phyloP scores from a whole-genome alignment of 345 rosid species.

The Nasturtium officinale region DNA sequence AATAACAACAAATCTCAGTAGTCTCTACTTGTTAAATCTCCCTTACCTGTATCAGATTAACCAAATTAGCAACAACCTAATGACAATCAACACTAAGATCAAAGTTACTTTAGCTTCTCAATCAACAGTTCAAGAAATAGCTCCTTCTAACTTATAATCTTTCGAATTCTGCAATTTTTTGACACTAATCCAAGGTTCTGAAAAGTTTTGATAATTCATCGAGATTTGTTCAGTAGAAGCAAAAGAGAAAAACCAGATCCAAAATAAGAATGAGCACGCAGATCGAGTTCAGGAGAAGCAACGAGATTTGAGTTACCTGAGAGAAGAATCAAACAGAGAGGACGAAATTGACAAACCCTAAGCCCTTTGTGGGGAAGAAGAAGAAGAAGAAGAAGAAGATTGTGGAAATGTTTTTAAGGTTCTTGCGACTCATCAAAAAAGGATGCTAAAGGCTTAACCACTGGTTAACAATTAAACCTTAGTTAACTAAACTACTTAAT shows the following conservation, averaged over 20 bases:
- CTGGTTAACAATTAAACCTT: no score
- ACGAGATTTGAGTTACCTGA: constrained; percentile 30
- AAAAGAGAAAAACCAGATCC: constrained; percentile 33
- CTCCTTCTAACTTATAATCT: not conserved
- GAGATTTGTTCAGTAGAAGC: constrained; percentile 5
- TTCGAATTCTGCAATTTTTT: not conserved
- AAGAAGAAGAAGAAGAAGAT: constrained; percentile 31
- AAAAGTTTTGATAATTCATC: not conserved
- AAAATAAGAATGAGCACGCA: not conserved
- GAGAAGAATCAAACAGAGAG: constrained; percentile 30
- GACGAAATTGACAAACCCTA: constrained; percentile 32
- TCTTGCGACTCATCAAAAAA: no score
- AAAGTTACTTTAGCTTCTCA: not conserved
- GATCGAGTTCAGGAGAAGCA: constrained; percentile 31
- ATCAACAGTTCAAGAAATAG: not conserved
- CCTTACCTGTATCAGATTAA: constrained; percentile 7
- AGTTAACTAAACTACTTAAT: no score
- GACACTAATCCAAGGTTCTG: constrained; percentile 1
- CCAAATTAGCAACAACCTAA: constrained; percentile 19
- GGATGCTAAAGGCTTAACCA: no score
- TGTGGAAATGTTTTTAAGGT: not conserved
- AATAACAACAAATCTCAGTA: not conserved
- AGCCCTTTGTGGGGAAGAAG: not conserved
- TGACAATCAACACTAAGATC: not conserved
- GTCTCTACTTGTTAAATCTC: not conserved